Conservation (phyloP, 306 rosid genomes). For the Fagus sylvatica region DNA sequence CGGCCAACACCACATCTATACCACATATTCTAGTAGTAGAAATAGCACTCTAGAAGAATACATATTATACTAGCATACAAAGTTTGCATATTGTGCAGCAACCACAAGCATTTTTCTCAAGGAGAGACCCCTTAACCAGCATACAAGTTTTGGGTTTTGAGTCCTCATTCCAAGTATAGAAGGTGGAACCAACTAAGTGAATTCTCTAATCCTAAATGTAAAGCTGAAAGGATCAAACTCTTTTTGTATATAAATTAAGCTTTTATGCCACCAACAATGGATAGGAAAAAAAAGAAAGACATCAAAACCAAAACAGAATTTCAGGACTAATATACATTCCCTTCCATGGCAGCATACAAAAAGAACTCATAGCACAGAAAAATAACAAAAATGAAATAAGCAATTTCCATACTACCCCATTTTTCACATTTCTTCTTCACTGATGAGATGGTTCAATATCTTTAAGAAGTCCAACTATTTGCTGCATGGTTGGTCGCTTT, state of each 20-base stretch:
- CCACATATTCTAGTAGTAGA: background rate
- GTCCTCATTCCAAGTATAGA: background rate
- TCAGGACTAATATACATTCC: slow-evolving; percentile 47
- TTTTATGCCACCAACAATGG: slow-evolving; percentile 36
- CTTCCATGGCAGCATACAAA: slow-evolving; percentile 29
- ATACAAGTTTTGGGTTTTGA: background rate
- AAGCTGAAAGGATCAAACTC: slow-evolving; percentile 30
- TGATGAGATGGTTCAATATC: slow-evolving; percentile 69
- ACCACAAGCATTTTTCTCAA: background rate
- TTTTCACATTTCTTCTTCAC: slow-evolving; percentile 31
- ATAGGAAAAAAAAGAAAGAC: slow-evolving; percentile 19
- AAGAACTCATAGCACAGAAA: slow-evolving; percentile 30
- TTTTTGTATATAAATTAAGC: slow-evolving; percentile 34
- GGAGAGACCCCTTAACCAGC: background rate
- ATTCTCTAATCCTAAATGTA: slow-evolving; percentile 5
- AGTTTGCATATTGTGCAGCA: background rate
- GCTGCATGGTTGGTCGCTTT: slow-evolving; percentile 98
- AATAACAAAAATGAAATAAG: slow-evolving; percentile 23
- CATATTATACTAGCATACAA: background rate
- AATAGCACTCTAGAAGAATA: background rate
- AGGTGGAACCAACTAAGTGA: background rate
- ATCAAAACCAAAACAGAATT: slow-evolving; percentile 35
- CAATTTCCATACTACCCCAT: slow-evolving; percentile 6
- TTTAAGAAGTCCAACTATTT: slow-evolving; percentile 95
- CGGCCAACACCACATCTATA: background rate